These are phyloP conservation scores for Heterobasidion annosum DNA, from an alignment of 1,284 basidiomycete species.

Conservation along the genomic window DNA sequence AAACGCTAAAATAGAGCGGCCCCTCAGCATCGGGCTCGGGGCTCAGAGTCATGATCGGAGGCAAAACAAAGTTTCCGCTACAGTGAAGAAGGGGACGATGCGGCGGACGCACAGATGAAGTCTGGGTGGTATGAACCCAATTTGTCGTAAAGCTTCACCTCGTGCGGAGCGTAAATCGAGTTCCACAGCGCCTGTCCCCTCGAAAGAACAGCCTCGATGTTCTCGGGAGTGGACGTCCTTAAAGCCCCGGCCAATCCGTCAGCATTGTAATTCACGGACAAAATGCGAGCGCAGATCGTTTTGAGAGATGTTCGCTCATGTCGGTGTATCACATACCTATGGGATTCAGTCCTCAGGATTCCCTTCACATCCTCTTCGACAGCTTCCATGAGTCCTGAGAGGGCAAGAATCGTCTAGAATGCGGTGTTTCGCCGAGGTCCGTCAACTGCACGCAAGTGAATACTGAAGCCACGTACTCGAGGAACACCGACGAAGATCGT, in stretches of 20 bases:
- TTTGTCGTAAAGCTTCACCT: slow-evolving; percentile 84
- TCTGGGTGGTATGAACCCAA: slow-evolving; percentile 80
- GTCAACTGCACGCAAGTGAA: not conserved
- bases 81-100: slow-evolving; percentile 17
- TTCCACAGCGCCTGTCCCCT: slow-evolving; percentile 77
- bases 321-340: slow-evolving; percentile 44
- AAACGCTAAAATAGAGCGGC: slow-evolving; percentile 48
- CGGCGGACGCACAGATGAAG: slow-evolving; percentile 63
- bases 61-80: slow-evolving; percentile 12
- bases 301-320: slow-evolving; percentile 3
- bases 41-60: slow-evolving; percentile 10
- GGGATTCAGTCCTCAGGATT: slow-evolving; percentile 54
- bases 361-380: slow-evolving; percentile 74
- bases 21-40: slow-evolving; percentile 7
- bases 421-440: not conserved
- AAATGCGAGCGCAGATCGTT: not conserved
- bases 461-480: slow-evolving; percentile 42
- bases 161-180: slow-evolving; percentile 87
- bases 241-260: not conserved
- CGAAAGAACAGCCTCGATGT: slow-evolving; percentile 55
- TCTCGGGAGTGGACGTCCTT: slow-evolving; percentile 26
- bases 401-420: slow-evolving; percentile 71
- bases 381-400: slow-evolving; percentile 66
- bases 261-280: not conserved
- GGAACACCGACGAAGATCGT: slow-evolving; percentile 90